phyloP scores from a whole-genome alignment of 1,139 yeast species.

The Casaregolazyma lundiana region DNA sequence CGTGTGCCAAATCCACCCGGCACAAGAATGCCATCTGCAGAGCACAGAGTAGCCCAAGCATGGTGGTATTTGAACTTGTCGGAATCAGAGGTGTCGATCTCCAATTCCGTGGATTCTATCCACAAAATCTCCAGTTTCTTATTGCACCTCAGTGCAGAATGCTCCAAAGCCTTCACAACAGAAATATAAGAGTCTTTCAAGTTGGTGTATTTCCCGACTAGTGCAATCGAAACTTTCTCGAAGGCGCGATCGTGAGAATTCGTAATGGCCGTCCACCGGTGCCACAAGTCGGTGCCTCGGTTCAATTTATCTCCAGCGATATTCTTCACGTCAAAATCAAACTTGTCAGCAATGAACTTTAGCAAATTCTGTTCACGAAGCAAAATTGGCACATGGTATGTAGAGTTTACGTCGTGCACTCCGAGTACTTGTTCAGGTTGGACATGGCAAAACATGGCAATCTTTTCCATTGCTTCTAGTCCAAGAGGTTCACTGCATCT shows the following conservation, averaged over 20 bases:
- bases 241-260: slow-evolving; percentile 71
- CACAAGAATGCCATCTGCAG: slow-evolving; percentile 94
- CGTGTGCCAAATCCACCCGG: slow-evolving; percentile 98
- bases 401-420: slow-evolving; percentile 89
- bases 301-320: slow-evolving; percentile 51
- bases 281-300: slow-evolving; percentile 66
- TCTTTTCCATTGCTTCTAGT: slow-evolving; percentile 80
- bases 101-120: slow-evolving; percentile 94
- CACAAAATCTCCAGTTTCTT: slow-evolving; percentile 83
- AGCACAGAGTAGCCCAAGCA: slow-evolving; percentile 92
- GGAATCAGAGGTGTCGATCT: slow-evolving; percentile 57
- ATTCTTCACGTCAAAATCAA: slow-evolving; percentile 50
- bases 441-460: slow-evolving; percentile 98
- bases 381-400: slow-evolving; percentile 93
- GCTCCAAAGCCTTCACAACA: slow-evolving; percentile 93
- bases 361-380: slow-evolving; percentile 83
- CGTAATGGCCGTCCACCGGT: slow-evolving; percentile 78
- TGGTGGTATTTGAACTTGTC: slow-evolving; percentile 80
- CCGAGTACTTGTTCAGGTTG: slow-evolving; percentile 97
- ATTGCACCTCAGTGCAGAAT: slow-evolving; percentile 84
- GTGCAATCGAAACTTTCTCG: slow-evolving; percentile 87
- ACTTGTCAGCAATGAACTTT: slow-evolving; percentile 65
- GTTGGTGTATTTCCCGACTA: slow-evolving; percentile 95
- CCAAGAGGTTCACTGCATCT: slow-evolving; percentile 87
- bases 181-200: slow-evolving; percentile 93